A percentile compares a stretch with the other conserved stretches of the same genome.
Evolutionary conservation across 345 rosid species (phyloP).

Genomic region (Pugionium dolabratum): DNA sequence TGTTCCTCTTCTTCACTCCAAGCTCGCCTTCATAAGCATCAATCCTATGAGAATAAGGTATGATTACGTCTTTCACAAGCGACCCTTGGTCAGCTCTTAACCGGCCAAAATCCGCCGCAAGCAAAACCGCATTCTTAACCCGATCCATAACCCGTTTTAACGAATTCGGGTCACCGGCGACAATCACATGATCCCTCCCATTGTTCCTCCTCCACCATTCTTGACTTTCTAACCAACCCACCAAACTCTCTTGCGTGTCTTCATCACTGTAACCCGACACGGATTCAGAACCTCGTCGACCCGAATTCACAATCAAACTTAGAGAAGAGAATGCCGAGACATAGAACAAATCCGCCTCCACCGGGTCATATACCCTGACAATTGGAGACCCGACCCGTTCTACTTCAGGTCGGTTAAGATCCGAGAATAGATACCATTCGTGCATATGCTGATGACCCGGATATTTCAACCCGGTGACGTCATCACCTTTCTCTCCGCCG

Average conservation of each 20-base stretch:
- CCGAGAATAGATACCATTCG: constrained; percentile 80
- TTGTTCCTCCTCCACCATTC: constrained; percentile 74
- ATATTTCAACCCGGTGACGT: constrained; percentile 50
- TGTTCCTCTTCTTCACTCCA: constrained; percentile 57
- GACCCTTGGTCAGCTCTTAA: constrained; percentile 80
- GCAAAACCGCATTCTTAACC: constrained; percentile 59
- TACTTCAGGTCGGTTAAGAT: constrained; percentile 53
- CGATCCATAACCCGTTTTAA: constrained; percentile 59
- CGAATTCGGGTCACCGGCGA: constrained; percentile 87
- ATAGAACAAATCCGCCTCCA: constrained; percentile 74
- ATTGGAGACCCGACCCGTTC: constrained; percentile 67
- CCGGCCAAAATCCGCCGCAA: constrained; percentile 76
- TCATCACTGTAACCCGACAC: constrained; percentile 60
- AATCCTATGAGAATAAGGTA: constrained; percentile 79
- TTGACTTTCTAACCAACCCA: constrained; percentile 73
- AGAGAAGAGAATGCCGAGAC: constrained; percentile 78
- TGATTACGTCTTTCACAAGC: constrained; percentile 76
- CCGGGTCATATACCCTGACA: constrained; percentile 57
- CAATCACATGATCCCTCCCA: constrained; percentile 76
- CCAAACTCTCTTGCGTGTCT: constrained; percentile 70
- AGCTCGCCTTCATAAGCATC: constrained; percentile 62
- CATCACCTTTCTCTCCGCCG: constrained; percentile 46
- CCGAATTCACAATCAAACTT: constrained; percentile 63
- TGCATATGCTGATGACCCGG: constrained; percentile 98
- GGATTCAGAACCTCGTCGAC: constrained; percentile 39